phyloP scores from a whole-genome alignment of 305 asterid genomes.

The Petunia hybrid region DNA sequence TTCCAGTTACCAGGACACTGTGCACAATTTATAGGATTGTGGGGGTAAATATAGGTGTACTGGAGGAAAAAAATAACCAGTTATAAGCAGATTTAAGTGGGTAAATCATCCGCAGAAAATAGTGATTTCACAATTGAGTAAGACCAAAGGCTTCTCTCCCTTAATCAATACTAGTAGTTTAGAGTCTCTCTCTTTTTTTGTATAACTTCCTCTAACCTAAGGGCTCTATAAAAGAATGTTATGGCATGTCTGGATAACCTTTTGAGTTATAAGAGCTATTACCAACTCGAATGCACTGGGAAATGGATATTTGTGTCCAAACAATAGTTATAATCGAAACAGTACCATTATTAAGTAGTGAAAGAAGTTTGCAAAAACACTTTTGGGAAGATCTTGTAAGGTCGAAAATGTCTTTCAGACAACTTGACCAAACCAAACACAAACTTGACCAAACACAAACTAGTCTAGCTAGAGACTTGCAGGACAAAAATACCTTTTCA shows the following conservation, averaged over 20 bases:
- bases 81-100: background rate
- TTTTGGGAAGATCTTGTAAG: too few relatives aligned
- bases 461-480: too few relatives aligned
- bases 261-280: slow-evolving; percentile 14
- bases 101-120: too few relatives aligned
- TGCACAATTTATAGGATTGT: background rate
- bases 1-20: background rate
- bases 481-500: too few relatives aligned
- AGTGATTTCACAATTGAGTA: too few relatives aligned
- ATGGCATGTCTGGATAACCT: slow-evolving; percentile 20
- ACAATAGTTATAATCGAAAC: too few relatives aligned
- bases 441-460: too few relatives aligned
- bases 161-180: background rate
- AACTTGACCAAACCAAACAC: too few relatives aligned
- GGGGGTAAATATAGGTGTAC: slow-evolving; percentile 9
- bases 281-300: background rate
- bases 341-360: too few relatives aligned
- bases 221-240: slow-evolving; percentile 16
- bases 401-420: too few relatives aligned
- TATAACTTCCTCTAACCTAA: background rate
- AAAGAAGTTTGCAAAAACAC: too few relatives aligned
- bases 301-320: background rate
- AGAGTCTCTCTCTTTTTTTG: background rate
- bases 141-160: background rate
- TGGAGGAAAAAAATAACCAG: background rate